Evolutionary conservation across 257 asterid species (phyloP), one percentile per base, ranked within the genome.

Genomic region (Gynochthodes officinalis): DNA sequence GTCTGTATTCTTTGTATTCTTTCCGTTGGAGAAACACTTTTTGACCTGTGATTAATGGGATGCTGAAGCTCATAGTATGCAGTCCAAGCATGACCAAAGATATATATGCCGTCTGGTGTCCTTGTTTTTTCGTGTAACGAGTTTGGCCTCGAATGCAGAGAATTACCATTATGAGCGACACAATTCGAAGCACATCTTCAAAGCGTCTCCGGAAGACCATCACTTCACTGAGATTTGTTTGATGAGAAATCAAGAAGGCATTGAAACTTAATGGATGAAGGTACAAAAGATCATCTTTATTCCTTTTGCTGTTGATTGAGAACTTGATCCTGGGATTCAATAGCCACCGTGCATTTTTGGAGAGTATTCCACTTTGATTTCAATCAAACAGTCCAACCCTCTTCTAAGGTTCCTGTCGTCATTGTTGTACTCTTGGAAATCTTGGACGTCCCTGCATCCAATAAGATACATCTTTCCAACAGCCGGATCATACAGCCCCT

Each of bases 261-360:
- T 65, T 23, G 18, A 35, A 42, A 21, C 32, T 64, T 46, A 67
- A 1, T 4, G 79, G 75, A 35, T 16, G 43, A 44, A 59, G 40
- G 54, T 68, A 61, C 7, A 75, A 42, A 25, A 19, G 65, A 46
- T 75, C 79, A 25, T 68, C 75, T 40, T 71, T 28, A 23, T 23
- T 65, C 39, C 81, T 71, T 68, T 53, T 35, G 77, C 73, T 77
- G 28, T 32, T 57, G 73, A 77, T 59, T 35, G 68, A 46, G 70
- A 71, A 27, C 59, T 71, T 77, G 52, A 67, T 71, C 16, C 16
- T 71, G n/a, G 81, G 73, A 33, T 66, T 67, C 64, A 64, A 18
- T 18, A 77, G 64, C 81, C 81, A 77, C 37, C 59, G 4, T 35
- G 74, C 69, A 66, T 64, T 77, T 71, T 65, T 3, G 81, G 44